Conservation (phyloP, 2,329 filamentous ascomycete genomes). For the Verticillium zaregamsianum region DNA sequence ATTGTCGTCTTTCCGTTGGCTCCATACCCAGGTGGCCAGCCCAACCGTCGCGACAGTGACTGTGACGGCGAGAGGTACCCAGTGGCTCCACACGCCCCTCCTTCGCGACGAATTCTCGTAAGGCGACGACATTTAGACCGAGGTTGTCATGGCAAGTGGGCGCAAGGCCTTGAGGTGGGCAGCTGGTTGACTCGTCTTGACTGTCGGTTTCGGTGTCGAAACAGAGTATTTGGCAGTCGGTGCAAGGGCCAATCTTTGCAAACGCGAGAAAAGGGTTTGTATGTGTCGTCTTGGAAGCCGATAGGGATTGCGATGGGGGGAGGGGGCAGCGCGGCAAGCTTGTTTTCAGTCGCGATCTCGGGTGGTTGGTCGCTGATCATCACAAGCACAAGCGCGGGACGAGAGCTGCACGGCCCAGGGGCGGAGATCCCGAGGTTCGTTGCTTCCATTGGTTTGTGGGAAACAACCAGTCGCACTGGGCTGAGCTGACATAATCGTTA, state of each 20-base stretch:
- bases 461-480: constrained; percentile 1
- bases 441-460: constrained; percentile 15
- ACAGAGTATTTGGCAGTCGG: background rate
- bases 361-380: constrained; percentile 13
- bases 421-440: constrained; percentile 12
- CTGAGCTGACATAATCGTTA: background rate
- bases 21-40: constrained; percentile 90
- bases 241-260: background rate
- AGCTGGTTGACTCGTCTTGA: background rate
- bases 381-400: constrained; percentile 6
- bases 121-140: constrained; percentile 51
- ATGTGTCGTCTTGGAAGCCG: background rate
- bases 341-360: background rate
- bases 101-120: constrained; percentile 58
- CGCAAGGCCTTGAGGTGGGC: background rate
- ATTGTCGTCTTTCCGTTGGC: constrained; percentile 73
- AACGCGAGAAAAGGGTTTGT: background rate
- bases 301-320: background rate
- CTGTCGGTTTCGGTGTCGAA: background rate
- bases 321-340: background rate
- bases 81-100: constrained; percentile 70
- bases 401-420: constrained; percentile 7
- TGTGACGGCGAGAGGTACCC: constrained; percentile 83
- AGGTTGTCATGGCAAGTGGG: constrained; percentile 11
- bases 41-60: constrained; percentile 84